phyloP scores from a whole-genome alignment of 495 filamentous ascomycete species.

The Pyrenula aspistea region DNA sequence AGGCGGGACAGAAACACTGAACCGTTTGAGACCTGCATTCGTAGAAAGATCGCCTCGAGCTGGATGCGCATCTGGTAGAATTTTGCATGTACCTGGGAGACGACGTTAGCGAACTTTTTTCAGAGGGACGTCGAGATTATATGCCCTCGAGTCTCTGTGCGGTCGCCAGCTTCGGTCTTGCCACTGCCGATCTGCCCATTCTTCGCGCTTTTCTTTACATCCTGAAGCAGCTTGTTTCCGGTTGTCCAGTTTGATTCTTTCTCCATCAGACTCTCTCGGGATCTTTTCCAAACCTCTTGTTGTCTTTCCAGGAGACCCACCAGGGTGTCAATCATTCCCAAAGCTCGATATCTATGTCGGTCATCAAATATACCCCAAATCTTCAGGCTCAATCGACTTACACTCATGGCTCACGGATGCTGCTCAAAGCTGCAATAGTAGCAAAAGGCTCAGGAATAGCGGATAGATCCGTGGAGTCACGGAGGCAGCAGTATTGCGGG shows the following conservation, averaged over 20 bases:
- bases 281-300: constrained; percentile 94
- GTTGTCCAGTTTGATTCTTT: constrained; percentile 88
- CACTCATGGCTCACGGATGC: background rate
- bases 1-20: background rate
- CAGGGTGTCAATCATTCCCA: constrained; percentile 96
- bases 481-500: no score
- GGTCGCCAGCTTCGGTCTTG: constrained; percentile 94
- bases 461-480: no score
- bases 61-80: constrained; percentile 98
- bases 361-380: background rate
- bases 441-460: no score
- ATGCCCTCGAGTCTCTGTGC: constrained; percentile 81
- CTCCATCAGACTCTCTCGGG: constrained; percentile 87
- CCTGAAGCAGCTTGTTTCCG: constrained; percentile 88
- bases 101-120: background rate
- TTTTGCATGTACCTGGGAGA: constrained; percentile 71
- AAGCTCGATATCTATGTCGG: constrained; percentile 44
- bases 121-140: constrained; percentile 6
- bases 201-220: constrained; percentile 96
- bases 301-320: constrained; percentile 94
- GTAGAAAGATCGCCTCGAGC: constrained; percentile 85
- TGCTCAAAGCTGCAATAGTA: no score
- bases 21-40: constrained; percentile 61
- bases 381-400: background rate
- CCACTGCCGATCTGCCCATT: constrained; percentile 93